A percentile compares a stretch with the other conserved stretches of the same genome.
These are phyloP conservation scores for Viola pubescens DNA, from an alignment of 441 rosid species.

Conservation along the genomic window DNA sequence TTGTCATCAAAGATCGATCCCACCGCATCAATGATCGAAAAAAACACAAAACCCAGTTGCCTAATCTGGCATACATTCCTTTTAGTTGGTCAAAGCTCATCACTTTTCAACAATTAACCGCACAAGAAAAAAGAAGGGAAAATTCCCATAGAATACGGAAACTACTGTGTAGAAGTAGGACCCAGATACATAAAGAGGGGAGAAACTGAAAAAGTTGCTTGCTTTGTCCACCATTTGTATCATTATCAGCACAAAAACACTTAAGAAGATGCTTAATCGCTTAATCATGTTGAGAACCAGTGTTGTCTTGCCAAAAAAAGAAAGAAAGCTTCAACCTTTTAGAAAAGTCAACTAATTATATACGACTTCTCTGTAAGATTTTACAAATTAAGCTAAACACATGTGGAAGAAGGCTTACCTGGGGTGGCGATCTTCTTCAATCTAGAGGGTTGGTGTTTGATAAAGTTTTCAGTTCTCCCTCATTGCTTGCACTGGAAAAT, in stretches of 20 bases:
- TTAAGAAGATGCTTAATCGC: background rate
- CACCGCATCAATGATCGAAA: background rate
- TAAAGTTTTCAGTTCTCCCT: no score
- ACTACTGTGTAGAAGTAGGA: constrained; percentile 7
- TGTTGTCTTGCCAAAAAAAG: background rate
- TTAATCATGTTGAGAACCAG: background rate
- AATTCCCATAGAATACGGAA: background rate
- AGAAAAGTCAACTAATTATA: no score
- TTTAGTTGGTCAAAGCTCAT: constrained; percentile 4
- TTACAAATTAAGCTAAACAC: no score
- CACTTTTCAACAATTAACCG: background rate
- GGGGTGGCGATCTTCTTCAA: no score
- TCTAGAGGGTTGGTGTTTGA: no score
- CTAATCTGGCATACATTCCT: background rate
- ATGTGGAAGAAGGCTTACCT: no score
- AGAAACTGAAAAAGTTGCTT: background rate
- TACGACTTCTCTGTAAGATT: no score
- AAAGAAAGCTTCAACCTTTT: background rate
- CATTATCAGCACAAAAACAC: background rate
- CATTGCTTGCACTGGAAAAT: no score
- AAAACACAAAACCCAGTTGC: constrained; percentile 9
- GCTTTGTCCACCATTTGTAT: background rate
- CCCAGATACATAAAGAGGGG: background rate
- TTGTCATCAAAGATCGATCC: background rate
- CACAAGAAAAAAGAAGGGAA: background rate